Base-by-base conservation (phyloP, 805 yeast genomes). In the Wickerhamomyces silvicola region DNA sequence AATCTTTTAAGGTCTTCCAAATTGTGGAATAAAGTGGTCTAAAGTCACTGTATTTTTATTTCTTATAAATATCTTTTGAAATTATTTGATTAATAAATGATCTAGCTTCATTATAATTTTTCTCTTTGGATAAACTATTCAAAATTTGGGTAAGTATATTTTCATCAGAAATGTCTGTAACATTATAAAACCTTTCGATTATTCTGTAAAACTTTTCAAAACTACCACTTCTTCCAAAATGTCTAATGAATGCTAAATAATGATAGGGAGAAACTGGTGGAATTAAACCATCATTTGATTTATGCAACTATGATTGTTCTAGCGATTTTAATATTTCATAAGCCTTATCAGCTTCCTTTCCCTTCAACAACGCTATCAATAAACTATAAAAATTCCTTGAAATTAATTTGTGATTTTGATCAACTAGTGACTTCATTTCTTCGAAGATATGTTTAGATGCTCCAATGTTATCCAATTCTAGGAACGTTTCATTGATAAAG, bases 251-350 rank as follows among this genome's bases (percentile, higher is more conserved):
- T 8, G 60, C 53, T 2, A 65, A 47, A 35, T 68, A 70, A 27
- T 64, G 60, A 36, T 64, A 63, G 0, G 72, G 50, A 24, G 56
- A 59, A 0, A 62, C 63, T 2, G 62, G 52, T 4, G 72, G 65
- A 22, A 60, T 49, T 6, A 54, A 36, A 2, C 50, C 50, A 6
- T 31, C 28, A 4, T 37, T 21, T 6, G 38, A 12, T 3, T 41
- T 43, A 19, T 38, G 29, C 12, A 24, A 21, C 5, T 27, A 19
- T 2, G 47, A 35, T 5, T 53, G 24, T 27, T 59, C 64, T 56
- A 66, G 43, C 25, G 53, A 46, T 2, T 39, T 22, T 10, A 69
- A 39, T 0, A 68, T 40, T 14, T 42, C 41, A 14, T 50, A 42
- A 1, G 71, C 69, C 15, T 59, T 42, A 0, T 38, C 38, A 18